Conservation (phyloP, 2,329 filamentous ascomycete species). For the Colletotrichum agaves region DNA sequence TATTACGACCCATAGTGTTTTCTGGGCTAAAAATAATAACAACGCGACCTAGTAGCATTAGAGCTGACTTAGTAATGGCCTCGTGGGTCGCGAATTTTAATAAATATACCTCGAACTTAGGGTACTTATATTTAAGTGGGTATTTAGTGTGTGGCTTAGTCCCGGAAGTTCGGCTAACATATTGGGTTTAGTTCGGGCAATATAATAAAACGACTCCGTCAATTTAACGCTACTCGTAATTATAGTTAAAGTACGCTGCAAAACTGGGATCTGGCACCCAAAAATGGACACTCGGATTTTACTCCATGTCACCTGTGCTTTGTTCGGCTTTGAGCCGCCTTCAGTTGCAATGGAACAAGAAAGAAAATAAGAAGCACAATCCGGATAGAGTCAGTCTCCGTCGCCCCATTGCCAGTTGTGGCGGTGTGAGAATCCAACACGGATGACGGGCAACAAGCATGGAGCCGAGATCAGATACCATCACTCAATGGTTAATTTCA, state of each 20-base stretch:
- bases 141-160: no score
- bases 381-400: background rate
- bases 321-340: constrained; percentile 1
- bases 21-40: no score
- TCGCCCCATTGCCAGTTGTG: constrained; percentile 7
- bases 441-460: constrained; percentile 7
- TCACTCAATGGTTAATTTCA: background rate
- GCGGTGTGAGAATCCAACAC: constrained; percentile 15
- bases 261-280: background rate
- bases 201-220: no score
- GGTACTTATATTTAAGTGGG: no score
- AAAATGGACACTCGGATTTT: background rate
- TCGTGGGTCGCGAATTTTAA: no score
- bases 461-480: constrained; percentile 1
- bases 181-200: no score
- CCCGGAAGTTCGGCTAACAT: no score
- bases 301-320: background rate
- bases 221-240: no score
- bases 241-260: constrained; percentile 6
- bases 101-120: no score
- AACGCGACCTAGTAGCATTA: no score
- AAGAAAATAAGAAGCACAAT: background rate
- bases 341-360: background rate
- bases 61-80: no score
- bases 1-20: no score